phyloP scores from a whole-genome alignment of 805 yeast species.

The Yarrowia deformans region DNA sequence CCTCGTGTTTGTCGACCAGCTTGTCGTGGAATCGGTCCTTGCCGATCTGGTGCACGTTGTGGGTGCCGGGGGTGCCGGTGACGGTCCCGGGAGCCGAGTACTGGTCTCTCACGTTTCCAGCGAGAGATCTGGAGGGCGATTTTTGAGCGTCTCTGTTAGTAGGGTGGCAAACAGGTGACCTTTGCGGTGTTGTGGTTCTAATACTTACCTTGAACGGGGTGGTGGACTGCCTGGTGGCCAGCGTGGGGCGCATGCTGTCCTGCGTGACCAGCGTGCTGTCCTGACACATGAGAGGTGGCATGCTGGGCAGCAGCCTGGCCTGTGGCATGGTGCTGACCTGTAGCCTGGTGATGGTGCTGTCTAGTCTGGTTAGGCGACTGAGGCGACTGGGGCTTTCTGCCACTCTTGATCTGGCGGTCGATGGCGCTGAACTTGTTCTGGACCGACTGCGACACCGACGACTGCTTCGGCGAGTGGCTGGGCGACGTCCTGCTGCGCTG shows the following conservation, averaged over 20 bases:
- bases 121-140: constrained; percentile 17
- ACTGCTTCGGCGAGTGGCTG: constrained; percentile 12
- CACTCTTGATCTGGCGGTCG: constrained; percentile 23
- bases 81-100: neutral
- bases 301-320: too few species aligned
- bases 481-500: constrained; percentile 10
- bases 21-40: constrained; percentile 26
- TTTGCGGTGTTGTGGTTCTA: too few species aligned
- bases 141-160: constrained; percentile 18
- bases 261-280: neutral
- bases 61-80: neutral
- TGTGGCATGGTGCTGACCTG: too few species aligned
- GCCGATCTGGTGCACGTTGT: constrained; percentile 29
- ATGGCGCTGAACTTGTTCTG: constrained; percentile 26
- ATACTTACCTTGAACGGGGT: constrained; percentile 5
- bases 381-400: neutral
- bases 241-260: neutral
- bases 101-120: constrained; percentile 26
- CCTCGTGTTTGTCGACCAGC: constrained; percentile 19
- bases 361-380: too few species aligned
- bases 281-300: neutral
- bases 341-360: too few species aligned
- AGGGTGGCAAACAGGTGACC: too few species aligned
- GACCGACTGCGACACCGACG: constrained; percentile 12
- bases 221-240: constrained; percentile 10